Percentiles rank a stretch among this genome's conserved stretches.
These are phyloP conservation scores for Hibiscus tridactylites DNA, from an alignment of 345 rosid genomes.

Conservation along the genomic window DNA sequence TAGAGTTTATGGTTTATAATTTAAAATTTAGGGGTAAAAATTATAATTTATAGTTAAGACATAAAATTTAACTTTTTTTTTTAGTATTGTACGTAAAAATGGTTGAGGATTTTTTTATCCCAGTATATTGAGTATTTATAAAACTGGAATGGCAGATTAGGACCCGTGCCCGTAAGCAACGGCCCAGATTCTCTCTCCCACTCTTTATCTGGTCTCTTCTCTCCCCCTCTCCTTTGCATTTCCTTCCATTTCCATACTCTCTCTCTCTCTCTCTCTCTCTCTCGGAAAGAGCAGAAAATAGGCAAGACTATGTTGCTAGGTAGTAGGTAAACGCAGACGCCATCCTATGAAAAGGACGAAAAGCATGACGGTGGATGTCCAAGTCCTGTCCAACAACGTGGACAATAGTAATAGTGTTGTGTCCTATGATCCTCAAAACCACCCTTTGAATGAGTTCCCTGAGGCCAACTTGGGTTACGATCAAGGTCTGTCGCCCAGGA, in stretches of 20 bases:
- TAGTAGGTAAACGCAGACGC: conserved; percentile 61
- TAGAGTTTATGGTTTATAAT: too few relatives aligned
- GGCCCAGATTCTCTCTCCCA: conserved; percentile 43
- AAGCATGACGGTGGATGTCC: conserved; percentile 50
- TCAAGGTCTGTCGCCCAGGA: conserved; percentile 40
- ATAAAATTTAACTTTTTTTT: too few relatives aligned
- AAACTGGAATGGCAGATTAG: not conserved
- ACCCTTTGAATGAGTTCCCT: not conserved
- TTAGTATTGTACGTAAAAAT: too few relatives aligned
- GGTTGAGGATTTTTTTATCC: too few relatives aligned
- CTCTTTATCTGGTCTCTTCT: conserved; percentile 14
- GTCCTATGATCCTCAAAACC: not conserved
- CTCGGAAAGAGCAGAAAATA: not conserved
- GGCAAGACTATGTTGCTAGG: conserved; percentile 41
- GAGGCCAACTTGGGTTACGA: conserved; percentile 10
- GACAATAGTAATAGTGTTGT: conserved; percentile 5
- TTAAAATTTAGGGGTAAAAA: too few relatives aligned
- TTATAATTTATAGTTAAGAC: too few relatives aligned
- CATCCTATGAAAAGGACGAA: conserved; percentile 59
- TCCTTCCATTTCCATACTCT: not conserved
- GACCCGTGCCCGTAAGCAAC: conserved; percentile 42
- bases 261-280: conserved; percentile 13
- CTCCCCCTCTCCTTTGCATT: not conserved
- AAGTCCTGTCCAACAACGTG: conserved; percentile 17
- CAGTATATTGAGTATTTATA: too few relatives aligned